These are phyloP conservation scores for Wakefieldia striispora DNA, from an alignment of 768 basidiomycete genomes.

Conservation along the genomic window DNA sequence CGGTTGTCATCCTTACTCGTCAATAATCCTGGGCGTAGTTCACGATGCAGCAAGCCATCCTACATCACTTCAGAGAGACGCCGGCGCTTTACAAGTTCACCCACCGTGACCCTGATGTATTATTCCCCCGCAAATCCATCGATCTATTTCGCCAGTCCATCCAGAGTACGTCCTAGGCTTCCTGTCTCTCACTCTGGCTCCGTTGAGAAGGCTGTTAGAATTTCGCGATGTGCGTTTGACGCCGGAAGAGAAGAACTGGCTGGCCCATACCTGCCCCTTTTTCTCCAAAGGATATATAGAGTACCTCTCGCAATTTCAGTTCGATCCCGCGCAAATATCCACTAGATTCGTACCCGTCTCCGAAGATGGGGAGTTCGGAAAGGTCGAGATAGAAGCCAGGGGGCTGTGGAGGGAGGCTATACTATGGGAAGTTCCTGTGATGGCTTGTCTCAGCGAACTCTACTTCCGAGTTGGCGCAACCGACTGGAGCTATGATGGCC, in stretches of 20 bases:
- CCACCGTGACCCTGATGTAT: conserved; percentile 62
- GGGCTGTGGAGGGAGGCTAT: conserved; percentile 86
- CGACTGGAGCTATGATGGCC: conserved; percentile 85
- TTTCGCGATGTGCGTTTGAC: conserved; percentile 65
- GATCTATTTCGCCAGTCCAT: conserved; percentile 48
- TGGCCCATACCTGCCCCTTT: conserved; percentile 69
- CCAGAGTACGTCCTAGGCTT: conserved; percentile 46
- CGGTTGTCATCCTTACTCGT: not conserved
- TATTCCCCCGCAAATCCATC: conserved; percentile 50
- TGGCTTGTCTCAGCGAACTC: conserved; percentile 88
- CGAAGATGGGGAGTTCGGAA: conserved; percentile 50
- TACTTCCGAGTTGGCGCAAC: conserved; percentile 75
- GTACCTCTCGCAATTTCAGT: conserved; percentile 68
- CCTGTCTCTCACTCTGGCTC: conserved; percentile 19
- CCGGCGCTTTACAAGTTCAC: conserved; percentile 77
- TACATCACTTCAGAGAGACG: conserved; percentile 70
- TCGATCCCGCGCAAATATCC: conserved; percentile 62
- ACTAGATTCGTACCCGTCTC: conserved; percentile 61
- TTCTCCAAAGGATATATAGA: conserved; percentile 71
- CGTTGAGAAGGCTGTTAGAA: conserved; percentile 42
- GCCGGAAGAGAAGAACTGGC: conserved; percentile 61
- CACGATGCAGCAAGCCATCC: conserved; percentile 93
- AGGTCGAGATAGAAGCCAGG: conserved; percentile 65
- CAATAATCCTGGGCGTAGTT: conserved; percentile 47
- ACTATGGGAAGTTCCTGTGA: conserved; percentile 94